Evolutionary conservation across 805 yeast species (phyloP).

Genomic region (Saturnispora quitensis): DNA sequence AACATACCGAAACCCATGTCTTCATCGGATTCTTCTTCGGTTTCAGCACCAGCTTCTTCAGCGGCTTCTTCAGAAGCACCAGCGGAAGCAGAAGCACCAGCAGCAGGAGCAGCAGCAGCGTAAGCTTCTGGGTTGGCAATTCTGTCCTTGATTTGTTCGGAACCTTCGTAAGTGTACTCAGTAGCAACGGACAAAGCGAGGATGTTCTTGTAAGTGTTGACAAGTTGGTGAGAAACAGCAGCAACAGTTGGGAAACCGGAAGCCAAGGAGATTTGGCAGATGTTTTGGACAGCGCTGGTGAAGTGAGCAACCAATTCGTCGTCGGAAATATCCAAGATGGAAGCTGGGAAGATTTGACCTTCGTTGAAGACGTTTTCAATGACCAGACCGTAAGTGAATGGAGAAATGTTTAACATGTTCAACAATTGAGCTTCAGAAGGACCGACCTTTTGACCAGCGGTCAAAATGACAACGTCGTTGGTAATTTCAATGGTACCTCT

Average conservation of each 20-base stretch:
- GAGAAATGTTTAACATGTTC: slow-evolving; percentile 99
- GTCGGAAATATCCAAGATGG: slow-evolving; percentile 97
- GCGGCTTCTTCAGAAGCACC: slow-evolving; percentile 61
- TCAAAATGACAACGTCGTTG: slow-evolving; percentile 92
- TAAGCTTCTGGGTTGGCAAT: slow-evolving; percentile 99
- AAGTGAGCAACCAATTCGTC: slow-evolving; percentile 92
- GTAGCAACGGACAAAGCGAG: slow-evolving; percentile 97
- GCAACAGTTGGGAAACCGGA: slow-evolving; percentile 99
- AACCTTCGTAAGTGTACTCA: slow-evolving; percentile 98
- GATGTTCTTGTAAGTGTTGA: slow-evolving; percentile 99
- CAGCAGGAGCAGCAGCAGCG: slow-evolving; percentile 98
- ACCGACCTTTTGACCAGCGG: slow-evolving; percentile 83
- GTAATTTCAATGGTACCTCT: slow-evolving; percentile 99
- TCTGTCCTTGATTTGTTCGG: slow-evolving; percentile 98
- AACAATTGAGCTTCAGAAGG: slow-evolving; percentile 98
- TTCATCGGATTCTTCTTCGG: slow-evolving; percentile 27
- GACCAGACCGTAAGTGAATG: slow-evolving; percentile 97
- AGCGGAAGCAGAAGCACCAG: slow-evolving; percentile 63
- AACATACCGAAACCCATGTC: slow-evolving; percentile 99
- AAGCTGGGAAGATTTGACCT: slow-evolving; percentile 96
- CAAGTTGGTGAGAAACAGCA: slow-evolving; percentile 96
- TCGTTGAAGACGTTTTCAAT: slow-evolving; percentile 96
- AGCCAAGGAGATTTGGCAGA: slow-evolving; percentile 95
- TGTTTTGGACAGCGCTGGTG: slow-evolving; percentile 82
- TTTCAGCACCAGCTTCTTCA: slow-evolving; percentile 57